Conservation (phyloP, 1,284 basidiomycete species). For the Ustilago nuda region DNA sequence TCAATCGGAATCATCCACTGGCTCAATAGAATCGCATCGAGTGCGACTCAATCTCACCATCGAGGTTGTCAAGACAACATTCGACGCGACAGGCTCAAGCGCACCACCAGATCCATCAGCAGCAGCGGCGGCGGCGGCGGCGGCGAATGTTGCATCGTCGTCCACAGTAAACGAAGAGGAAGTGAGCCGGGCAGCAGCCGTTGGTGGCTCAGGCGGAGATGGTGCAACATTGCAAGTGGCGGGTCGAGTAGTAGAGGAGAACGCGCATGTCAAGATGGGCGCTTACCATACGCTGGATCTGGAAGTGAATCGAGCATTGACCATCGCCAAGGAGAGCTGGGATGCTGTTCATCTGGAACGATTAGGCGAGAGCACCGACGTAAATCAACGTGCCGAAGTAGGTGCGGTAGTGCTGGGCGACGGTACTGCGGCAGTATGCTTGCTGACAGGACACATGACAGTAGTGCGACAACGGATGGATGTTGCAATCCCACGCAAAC, state of each 20-base stretch:
- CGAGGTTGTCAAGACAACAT: constrained; percentile 76
- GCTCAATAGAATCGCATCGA: constrained; percentile 90
- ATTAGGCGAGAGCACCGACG: constrained; percentile 86
- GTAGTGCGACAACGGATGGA: constrained; percentile 91
- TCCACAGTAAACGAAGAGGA: constrained; percentile 45
- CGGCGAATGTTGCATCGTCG: constrained; percentile 18
- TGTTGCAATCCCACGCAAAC: constrained; percentile 88
- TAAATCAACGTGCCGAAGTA: constrained; percentile 94
- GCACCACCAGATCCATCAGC: constrained; percentile 60
- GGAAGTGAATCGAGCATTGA: constrained; percentile 89
- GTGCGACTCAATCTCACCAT: constrained; percentile 87
- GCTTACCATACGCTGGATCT: constrained; percentile 96
- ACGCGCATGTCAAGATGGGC: constrained; percentile 89
- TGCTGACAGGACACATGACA: constrained; percentile 97
- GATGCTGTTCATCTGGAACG: constrained; percentile 86
- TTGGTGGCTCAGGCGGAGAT: constrained; percentile 51
- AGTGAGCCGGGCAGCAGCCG: constrained; percentile 37
- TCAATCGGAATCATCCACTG: constrained; percentile 83
- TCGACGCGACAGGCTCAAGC: constrained; percentile 63
- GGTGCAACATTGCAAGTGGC: constrained; percentile 81
- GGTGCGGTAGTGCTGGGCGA: constrained; percentile 96
- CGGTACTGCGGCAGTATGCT: constrained; percentile 87
- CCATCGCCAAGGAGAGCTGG: constrained; percentile 91
- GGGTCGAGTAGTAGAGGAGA: constrained; percentile 89
- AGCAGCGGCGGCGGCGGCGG: constrained; percentile 22